Evolutionary conservation across 345 rosid species (phyloP), one percentile per base, ranked within the genome.

Genomic region (Zanthoxylum bungeanum): DNA sequence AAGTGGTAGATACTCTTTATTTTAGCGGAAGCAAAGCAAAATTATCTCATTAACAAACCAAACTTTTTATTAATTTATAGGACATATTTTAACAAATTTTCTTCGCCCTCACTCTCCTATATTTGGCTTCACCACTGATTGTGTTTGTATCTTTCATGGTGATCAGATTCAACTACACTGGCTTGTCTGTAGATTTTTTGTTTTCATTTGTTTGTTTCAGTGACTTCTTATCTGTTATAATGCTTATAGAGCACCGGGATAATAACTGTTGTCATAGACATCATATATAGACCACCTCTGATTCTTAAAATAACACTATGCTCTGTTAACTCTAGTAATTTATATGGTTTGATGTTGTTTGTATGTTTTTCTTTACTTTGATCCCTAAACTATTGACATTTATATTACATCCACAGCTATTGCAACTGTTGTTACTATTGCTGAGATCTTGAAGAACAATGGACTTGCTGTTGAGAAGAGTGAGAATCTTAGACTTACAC

Each of bases 381-480:
- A 28, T 40, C 37, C 34, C n/a, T 69, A 19, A 51, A 17, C 0
- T 10, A 14, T 25, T 51, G 58, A 11, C 33, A 3, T 67, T 16
- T 36, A 9, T 59, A 33, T 59, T 5, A 22, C 22, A 19, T 66
- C 49, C 31, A 9, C 83, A 83, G 91, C 93, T 59, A 91, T 91
- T 47, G 89, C 97, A 21, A 85, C 93, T 0, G 91, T 88, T 64
- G 93, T 89, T 42, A 88, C 93, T 19, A 83, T 91, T 72, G 89
- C 97, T 21, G 97, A 91, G 76, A 87, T 91, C 73, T 77, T 89
- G 84, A 88, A 88, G 85, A 88, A 85, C 71, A 89, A 87, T 71
- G 91, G 92, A 34, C 73, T 89, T 71, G 93, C 89, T 52, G 73
- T 91, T 70, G 93, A 91, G 86, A 91, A 87, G 75, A 83, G 88